Conservation (phyloP, 306 rosid genomes). For the Casuarina glauca region DNA sequence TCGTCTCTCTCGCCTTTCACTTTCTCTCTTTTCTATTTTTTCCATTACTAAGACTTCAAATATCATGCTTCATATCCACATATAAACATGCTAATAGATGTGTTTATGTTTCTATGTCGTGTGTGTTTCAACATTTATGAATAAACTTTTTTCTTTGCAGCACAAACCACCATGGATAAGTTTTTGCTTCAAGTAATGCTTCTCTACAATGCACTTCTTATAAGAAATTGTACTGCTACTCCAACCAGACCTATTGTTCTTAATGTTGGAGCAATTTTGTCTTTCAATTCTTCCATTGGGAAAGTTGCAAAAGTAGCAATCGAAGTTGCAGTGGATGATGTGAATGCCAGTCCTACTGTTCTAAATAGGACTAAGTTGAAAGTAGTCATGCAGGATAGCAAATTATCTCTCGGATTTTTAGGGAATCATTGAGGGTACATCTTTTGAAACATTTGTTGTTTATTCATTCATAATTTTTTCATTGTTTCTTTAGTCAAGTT, state of each 20-base stretch:
- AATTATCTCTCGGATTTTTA: slow-evolving; percentile 46
- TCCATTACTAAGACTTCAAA: no score
- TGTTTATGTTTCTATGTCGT: no score
- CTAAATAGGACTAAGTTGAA: slow-evolving; percentile 30
- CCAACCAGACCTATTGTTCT: slow-evolving; percentile 29
- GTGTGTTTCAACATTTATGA: no score
- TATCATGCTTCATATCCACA: no score
- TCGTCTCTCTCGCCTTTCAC: no score
- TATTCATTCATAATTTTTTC: not conserved
- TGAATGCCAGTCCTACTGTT: slow-evolving; percentile 38
- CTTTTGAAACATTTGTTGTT: not conserved
- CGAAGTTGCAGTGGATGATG: slow-evolving; percentile 49
- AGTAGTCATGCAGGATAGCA: slow-evolving; percentile 38
- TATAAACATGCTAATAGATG: no score
- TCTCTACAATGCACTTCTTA: no score
- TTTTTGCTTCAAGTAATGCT: no score
- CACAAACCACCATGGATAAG: no score
- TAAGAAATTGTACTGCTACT: not conserved
- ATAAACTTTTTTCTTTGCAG: no score
- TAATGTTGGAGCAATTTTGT: slow-evolving; percentile 52
- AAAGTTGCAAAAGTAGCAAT: slow-evolving; percentile 57
- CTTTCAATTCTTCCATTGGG: slow-evolving; percentile 48
- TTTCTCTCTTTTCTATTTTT: no score
- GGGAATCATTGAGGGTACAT: slow-evolving; percentile 52
- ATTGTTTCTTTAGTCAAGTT: not conserved